Percentiles rank a stretch among this genome's conserved stretches.
These are phyloP conservation scores for Tuber borchii DNA, from an alignment of 495 filamentous ascomycete species.

Conservation along the genomic window DNA sequence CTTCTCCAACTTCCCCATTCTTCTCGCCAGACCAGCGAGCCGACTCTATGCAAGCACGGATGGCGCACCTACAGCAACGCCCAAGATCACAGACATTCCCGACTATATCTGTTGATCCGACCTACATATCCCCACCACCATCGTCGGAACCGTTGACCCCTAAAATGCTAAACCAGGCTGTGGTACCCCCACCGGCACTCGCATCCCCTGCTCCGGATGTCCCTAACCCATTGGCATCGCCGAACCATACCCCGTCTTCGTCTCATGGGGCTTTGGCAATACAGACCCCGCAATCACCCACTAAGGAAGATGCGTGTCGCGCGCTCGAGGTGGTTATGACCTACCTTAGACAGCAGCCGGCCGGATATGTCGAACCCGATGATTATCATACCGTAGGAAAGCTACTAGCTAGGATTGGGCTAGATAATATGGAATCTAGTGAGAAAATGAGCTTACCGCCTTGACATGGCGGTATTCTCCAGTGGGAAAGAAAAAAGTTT, in stretches of 20 bases:
- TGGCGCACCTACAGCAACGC: constrained; percentile 52
- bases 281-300: constrained; percentile 55
- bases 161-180: constrained; percentile 52
- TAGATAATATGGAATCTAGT: constrained; percentile 20
- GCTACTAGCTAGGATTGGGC: constrained; percentile 48
- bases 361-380: constrained; percentile 65
- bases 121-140: constrained; percentile 60
- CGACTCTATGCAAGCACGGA: constrained; percentile 55
- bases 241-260: constrained; percentile 34
- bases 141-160: constrained; percentile 58
- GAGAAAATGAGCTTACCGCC: neutral
- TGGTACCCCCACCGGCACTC: constrained; percentile 56
- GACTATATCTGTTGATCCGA: constrained; percentile 59
- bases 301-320: constrained; percentile 78
- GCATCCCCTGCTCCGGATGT: constrained; percentile 65
- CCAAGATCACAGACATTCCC: constrained; percentile 92
- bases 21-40: constrained; percentile 54
- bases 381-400: constrained; percentile 79
- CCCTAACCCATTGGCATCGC: constrained; percentile 45
- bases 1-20: constrained; percentile 81
- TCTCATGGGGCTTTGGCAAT: constrained; percentile 45
- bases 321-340: constrained; percentile 80
- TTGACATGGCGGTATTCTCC: neutral
- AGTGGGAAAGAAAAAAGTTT: neutral
- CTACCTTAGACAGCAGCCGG: constrained; percentile 71